Percentiles rank a stretch among this genome's conserved stretches.
Evolutionary conservation across 2,329 filamentous ascomycete genomes (phyloP).

Genomic region (Epichloe baconii): DNA sequence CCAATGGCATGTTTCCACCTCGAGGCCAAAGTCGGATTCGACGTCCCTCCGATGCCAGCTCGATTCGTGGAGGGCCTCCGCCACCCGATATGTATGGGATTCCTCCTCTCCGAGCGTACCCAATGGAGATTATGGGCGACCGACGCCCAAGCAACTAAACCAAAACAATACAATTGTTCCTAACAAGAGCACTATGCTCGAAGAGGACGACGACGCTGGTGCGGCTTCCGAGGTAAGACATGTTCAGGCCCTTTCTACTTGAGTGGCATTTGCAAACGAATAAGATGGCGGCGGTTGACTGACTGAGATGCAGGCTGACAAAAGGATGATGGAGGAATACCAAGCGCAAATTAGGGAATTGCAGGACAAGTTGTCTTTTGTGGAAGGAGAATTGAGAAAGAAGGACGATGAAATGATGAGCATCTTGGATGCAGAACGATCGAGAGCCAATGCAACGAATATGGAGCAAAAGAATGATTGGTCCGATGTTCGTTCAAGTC

Average conservation of each 20-base stretch:
- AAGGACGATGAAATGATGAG: slow-evolving; percentile 59
- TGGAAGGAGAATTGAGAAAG: slow-evolving; percentile 56
- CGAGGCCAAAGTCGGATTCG: slow-evolving; percentile 40
- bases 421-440: slow-evolving; percentile 45
- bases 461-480: slow-evolving; percentile 55
- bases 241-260: background rate
- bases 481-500: slow-evolving; percentile 47
- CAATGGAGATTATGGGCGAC: slow-evolving; percentile 57
- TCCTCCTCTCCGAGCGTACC: slow-evolving; percentile 46
- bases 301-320: slow-evolving; percentile 40
- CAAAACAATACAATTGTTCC: slow-evolving; percentile 94
- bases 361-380: slow-evolving; percentile 55
- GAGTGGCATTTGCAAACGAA: background rate
- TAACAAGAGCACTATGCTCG: slow-evolving; percentile 94
- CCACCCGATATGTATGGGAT: slow-evolving; percentile 34
- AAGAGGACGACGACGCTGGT: slow-evolving; percentile 68
- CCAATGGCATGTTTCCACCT: slow-evolving; percentile 35
- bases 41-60: slow-evolving; percentile 49
- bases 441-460: slow-evolving; percentile 35
- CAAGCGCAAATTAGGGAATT: slow-evolving; percentile 64
- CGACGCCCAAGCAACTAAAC: slow-evolving; percentile 69
- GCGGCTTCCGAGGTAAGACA: slow-evolving; percentile 26
- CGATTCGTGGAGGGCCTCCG: slow-evolving; percentile 34
- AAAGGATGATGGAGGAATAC: slow-evolving; percentile 65
- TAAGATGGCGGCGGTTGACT: background rate